Percentiles rank a stretch among this genome's conserved stretches.
These are phyloP conservation scores for Alternaria gaisen DNA, from an alignment of 2,329 filamentous ascomycete genomes.

Conservation along the genomic window DNA sequence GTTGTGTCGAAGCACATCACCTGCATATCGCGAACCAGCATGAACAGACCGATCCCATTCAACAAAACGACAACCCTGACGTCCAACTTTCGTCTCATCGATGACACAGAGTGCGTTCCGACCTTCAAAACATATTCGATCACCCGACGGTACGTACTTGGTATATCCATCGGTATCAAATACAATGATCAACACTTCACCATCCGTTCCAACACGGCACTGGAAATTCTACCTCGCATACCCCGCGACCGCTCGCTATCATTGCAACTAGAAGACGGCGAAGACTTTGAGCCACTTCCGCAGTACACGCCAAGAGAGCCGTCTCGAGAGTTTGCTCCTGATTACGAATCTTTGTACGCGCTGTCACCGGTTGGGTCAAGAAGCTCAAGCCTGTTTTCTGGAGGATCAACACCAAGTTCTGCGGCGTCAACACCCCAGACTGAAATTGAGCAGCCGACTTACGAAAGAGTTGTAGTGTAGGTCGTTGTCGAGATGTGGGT, in stretches of 20 bases:
- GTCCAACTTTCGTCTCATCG: conserved; percentile 44
- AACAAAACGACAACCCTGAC: conserved; percentile 32
- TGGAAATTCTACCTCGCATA: conserved; percentile 44
- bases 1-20: conserved; percentile 40
- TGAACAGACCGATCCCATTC: conserved; percentile 35
- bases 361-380: conserved; percentile 29
- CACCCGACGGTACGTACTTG: conserved; percentile 41
- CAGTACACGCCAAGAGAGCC: conserved; percentile 41
- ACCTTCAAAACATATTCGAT: conserved; percentile 49
- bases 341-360: conserved; percentile 42
- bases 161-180: conserved; percentile 38
- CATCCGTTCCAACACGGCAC: conserved; percentile 35
- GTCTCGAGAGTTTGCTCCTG: conserved; percentile 41
- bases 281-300: conserved; percentile 42
- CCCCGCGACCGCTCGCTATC: conserved; percentile 20
- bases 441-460: conserved; percentile 21
- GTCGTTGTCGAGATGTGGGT: background rate
- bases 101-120: conserved; percentile 46
- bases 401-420: conserved; percentile 13
- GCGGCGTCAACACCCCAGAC: conserved; percentile 17
- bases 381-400: conserved; percentile 26
- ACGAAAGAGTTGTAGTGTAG: background rate
- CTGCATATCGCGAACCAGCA: conserved; percentile 39
- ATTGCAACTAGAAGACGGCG: conserved; percentile 30
- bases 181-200: conserved; percentile 38